Base-by-base conservation (phyloP, 2,329 filamentous ascomycete genomes). In the Blumeria graminis region DNA sequence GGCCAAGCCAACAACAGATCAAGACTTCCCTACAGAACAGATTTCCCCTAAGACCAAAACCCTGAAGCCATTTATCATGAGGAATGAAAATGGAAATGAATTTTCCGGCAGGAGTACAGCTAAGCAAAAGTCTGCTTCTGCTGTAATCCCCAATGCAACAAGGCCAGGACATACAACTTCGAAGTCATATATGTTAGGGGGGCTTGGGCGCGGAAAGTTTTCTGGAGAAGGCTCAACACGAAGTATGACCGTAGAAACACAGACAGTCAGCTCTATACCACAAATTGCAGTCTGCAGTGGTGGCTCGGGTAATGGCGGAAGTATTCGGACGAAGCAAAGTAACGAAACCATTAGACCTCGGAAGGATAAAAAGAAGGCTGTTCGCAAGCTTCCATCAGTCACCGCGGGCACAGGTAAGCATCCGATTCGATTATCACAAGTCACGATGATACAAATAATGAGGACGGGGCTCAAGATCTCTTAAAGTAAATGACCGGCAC, bases 191-290 rank as follows among this genome's bases (percentile, higher is more conserved):
- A 66, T 70, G 62, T 68, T 76, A 54, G 76, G 83, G 38, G 77
- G 83, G 38, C 82, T 81, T 56, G 71, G 74, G 57, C 86, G 88
- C 65, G 74, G 77, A 36, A 86, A 89, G 66, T 72, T 78, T 33
- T 67, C 70, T 10, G 71, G 75, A 55, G 86, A 94, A 66, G 81
- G 80, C n/a, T 83, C 85, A 38, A 76, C 82, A 57, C 81, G 84
- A 65, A 92, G 86, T 63, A 95, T 98, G 88, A 96, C 87, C 9
- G 90, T 96, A 13, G 92, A 98, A 71, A 95, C 92, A 0, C 92
- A 98, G 69, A 94, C 89, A 0, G 92, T 98, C 39, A 84, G 80
- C 46, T 94, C 89, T 3, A 84, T 95, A 56, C 87, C 89, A 10
- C 89, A 94, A 65, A 77, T 89, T 33, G 80, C 83, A 9, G 73